Conservation (phyloP, 2,329 filamentous ascomycete genomes). For the Ascochyta lentis region DNA sequence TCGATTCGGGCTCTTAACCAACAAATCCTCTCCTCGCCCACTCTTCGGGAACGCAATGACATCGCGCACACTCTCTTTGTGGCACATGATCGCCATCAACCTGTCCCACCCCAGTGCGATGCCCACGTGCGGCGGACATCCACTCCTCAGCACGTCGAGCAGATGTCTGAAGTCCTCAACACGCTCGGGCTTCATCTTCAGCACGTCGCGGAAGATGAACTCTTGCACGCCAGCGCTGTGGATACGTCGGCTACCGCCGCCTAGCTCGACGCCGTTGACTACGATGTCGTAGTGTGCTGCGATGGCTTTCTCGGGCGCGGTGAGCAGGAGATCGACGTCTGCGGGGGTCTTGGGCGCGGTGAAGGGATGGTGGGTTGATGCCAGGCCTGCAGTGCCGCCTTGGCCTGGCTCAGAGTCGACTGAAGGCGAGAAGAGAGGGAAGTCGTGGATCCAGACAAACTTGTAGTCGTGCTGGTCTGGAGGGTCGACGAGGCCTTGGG, state of each 20-base stretch:
- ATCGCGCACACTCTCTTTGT: conserved; percentile 79
- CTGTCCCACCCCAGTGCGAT: conserved; percentile 93
- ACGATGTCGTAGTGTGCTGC: conserved; percentile 97
- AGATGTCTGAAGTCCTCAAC: conserved; percentile 86
- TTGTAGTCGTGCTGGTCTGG: conserved; percentile 61
- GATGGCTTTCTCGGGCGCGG: conserved; percentile 72
- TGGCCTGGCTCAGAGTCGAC: conserved; percentile 75
- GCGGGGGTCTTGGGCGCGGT: conserved; percentile 77
- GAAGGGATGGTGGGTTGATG: conserved; percentile 93
- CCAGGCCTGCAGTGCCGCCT: conserved; percentile 79
- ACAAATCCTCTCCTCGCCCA: conserved; percentile 83
- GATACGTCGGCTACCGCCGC: conserved; percentile 91
- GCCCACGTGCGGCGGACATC: conserved; percentile 93
- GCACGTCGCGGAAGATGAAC: conserved; percentile 80
- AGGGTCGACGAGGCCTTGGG: conserved; percentile 62
- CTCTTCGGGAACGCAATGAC: conserved; percentile 98
- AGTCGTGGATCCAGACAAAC: conserved; percentile 87
- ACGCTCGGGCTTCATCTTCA: conserved; percentile 75
- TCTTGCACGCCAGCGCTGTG: conserved; percentile 84
- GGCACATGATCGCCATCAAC: conserved; percentile 79
- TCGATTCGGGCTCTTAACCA: conserved; percentile 77
- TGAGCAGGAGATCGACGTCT: conserved; percentile 77
- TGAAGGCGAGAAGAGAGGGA: conserved; percentile 86
- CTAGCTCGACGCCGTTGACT: conserved; percentile 92
- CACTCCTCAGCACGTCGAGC: conserved; percentile 78